Evolutionary conservation across 257 asterid genomes (phyloP).

Genomic region (Nicotiana knightiana): DNA sequence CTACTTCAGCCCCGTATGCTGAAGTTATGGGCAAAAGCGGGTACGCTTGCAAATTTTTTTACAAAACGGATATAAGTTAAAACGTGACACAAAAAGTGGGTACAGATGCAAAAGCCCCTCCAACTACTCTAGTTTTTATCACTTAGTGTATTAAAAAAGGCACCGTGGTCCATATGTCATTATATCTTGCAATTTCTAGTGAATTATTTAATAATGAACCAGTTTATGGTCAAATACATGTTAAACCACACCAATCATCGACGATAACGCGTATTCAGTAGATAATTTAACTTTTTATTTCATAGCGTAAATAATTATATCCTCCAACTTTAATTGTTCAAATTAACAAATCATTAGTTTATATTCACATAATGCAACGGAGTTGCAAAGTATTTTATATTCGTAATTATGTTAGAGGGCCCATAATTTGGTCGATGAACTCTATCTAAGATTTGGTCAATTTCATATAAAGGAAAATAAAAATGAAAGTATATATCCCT

Average conservation of each 20-base stretch:
- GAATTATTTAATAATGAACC: neutral
- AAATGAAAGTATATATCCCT: neutral
- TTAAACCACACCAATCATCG: neutral
- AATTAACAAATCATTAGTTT: neutral
- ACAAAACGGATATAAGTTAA: too few species aligned
- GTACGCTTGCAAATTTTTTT: too few species aligned
- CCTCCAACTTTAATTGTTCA: neutral
- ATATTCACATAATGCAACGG: neutral
- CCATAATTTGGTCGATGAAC: neutral
- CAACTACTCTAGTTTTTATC: too few species aligned
- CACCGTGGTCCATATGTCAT: neutral
- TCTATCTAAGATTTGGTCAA: neutral
- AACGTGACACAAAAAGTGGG: too few species aligned
- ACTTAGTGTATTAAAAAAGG: neutral
- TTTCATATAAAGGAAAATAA: neutral
- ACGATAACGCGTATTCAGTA: neutral
- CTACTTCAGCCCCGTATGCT: too few species aligned
- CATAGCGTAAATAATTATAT: neutral
- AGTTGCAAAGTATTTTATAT: neutral
- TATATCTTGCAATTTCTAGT: neutral
- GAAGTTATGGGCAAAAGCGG: too few species aligned
- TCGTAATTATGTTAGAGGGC: neutral
- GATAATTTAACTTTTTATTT: neutral
- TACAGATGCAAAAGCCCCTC: too few species aligned
- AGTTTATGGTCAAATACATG: neutral